Conservation (phyloP, 768 basidiomycete species). For the Inosperma sp. region DNA sequence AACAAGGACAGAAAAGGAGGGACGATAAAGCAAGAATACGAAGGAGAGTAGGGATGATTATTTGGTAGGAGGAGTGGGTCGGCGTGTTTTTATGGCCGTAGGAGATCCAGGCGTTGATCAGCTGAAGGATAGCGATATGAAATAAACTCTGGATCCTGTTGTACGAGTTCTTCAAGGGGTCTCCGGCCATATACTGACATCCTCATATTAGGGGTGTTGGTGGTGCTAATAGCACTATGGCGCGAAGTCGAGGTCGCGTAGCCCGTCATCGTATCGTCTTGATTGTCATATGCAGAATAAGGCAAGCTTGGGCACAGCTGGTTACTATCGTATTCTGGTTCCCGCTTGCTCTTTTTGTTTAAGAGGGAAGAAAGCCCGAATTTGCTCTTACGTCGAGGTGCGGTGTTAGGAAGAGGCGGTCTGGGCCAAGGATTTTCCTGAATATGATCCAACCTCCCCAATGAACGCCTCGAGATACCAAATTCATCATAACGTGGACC, state of each 20-base stretch:
- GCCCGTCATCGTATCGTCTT: slow-evolving; percentile 46
- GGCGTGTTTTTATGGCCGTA: slow-evolving; percentile 29
- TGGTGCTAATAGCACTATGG: slow-evolving; percentile 43
- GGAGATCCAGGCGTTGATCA: slow-evolving; percentile 61
- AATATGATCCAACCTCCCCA: slow-evolving; percentile 41
- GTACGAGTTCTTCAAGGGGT: slow-evolving; percentile 72
- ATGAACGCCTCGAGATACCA: slow-evolving; percentile 59
- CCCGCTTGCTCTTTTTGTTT: slow-evolving; percentile 47
- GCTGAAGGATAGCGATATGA: slow-evolving; percentile 84
- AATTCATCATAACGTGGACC: slow-evolving; percentile 64
- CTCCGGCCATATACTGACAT: slow-evolving; percentile 65
- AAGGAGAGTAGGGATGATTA: not conserved
- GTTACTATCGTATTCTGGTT: slow-evolving; percentile 30
- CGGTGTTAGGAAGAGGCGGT: slow-evolving; percentile 40
- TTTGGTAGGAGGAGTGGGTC: not conserved
- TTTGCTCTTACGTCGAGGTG: slow-evolving; percentile 71
- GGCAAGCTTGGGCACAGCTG: slow-evolving; percentile 44
- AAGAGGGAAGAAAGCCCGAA: slow-evolving; percentile 66
- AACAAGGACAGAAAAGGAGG: slow-evolving; percentile 6
- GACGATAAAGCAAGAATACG: not conserved
- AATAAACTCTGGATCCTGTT: slow-evolving; percentile 81
- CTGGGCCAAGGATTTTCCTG: slow-evolving; percentile 25
- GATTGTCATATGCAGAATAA: slow-evolving; percentile 41
- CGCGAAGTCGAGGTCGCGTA: slow-evolving; percentile 50
- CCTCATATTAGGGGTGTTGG: slow-evolving; percentile 37